Percentiles rank a stretch among this genome's conserved stretches.
phyloP scores from a whole-genome alignment of 805 yeast genomes.

The Candida boleticola region DNA sequence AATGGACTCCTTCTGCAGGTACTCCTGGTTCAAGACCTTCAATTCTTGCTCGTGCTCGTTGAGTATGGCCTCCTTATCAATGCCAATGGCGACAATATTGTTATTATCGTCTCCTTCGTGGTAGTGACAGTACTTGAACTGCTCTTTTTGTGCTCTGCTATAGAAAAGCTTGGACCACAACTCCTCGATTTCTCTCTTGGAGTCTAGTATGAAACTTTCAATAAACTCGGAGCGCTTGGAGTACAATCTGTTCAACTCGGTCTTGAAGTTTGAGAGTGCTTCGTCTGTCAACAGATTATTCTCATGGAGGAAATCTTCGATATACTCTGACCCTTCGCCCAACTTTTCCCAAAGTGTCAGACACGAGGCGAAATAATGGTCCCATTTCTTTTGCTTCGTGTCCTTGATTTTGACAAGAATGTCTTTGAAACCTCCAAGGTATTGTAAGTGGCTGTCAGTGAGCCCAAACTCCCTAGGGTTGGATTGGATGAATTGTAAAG shows the following conservation, averaged over 20 bases:
- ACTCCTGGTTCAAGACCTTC: conserved; percentile 46
- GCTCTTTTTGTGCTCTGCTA: conserved; percentile 47
- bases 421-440: conserved; percentile 27
- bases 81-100: conserved; percentile 21
- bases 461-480: conserved; percentile 42
- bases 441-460: conserved; percentile 30
- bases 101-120: conserved; percentile 27
- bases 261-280: conserved; percentile 49
- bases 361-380: conserved; percentile 40
- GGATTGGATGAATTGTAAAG: conserved; percentile 30
- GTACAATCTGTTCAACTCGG: conserved; percentile 57
- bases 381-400: conserved; percentile 35
- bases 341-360: conserved; percentile 55
- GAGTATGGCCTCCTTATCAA: conserved; percentile 57
- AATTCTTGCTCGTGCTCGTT: conserved; percentile 66
- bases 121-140: conserved; percentile 43
- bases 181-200: conserved; percentile 56
- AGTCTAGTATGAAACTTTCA: conserved; percentile 62
- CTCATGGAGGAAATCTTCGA: conserved; percentile 40
- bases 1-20: conserved; percentile 51
- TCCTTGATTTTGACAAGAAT: conserved; percentile 31
- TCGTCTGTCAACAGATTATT: conserved; percentile 48
- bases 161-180: conserved; percentile 65
- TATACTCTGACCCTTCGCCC: conserved; percentile 42
- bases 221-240: conserved; percentile 61